Evolutionary conservation across 495 filamentous ascomycete genomes (phyloP), one percentile per base, ranked within the genome.

Genomic region (Hyphodiscus hymeniophilus): DNA sequence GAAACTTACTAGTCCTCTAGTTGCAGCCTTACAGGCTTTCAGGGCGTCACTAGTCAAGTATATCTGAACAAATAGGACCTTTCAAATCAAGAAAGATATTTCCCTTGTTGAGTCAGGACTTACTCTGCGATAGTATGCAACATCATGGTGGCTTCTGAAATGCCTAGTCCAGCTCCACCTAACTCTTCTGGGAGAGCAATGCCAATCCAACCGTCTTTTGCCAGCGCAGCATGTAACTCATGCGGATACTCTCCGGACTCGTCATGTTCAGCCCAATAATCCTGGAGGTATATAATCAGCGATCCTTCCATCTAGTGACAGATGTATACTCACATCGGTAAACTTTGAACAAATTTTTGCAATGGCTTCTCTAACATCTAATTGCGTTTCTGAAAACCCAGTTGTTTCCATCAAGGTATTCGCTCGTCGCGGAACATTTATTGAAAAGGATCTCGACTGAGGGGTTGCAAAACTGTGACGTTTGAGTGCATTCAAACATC

Each of bases 111-210:
- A 20, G 3, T 21, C 3, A 8, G 28, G 0, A 38, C 51, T 34
- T 59, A 76, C 65, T 87, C 84, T 16, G 82, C 73, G 48, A 89
- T 87, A 16, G 84, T 85, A 52, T 90, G 85, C 69, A 90, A 74
- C 82, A 90, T 87, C 77, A 88, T 85, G 1, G 84, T 87, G 5
- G 86, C 85, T 59, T 89, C 85, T 15, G 81, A 82, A 41, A 90
- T 87, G 58, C 85, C 86, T 33, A 92, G 64, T 7, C 84, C 82
- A 15, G 82, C 71, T 4, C 85, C 86, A 12, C 86, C 85, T 0
- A 86, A 73, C 7, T 78, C 71, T 60, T 84, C 79, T 0, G 84
- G 83, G 16, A 89, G 65, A 0, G 85, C 84, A 55, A 89, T 87
- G 6, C 87, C 85, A 15, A 92, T 74, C 84, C 85, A 90, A n/a